Evolutionary conservation across 2,329 filamentous ascomycete species (phyloP).

Genomic region (Fusarium continuum): DNA sequence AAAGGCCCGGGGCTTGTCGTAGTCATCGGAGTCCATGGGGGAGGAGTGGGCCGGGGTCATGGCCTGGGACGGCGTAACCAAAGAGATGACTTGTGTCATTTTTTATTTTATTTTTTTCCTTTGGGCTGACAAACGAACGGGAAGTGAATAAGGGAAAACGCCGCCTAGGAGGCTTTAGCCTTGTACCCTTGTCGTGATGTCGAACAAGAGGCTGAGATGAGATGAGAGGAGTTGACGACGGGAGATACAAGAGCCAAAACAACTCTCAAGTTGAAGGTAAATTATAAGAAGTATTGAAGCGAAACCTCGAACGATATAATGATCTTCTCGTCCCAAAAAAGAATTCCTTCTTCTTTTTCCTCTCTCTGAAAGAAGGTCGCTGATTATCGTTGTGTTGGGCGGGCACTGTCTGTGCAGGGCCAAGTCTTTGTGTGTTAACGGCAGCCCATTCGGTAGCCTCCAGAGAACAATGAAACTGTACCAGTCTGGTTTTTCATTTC

Average conservation of each 20-base stretch:
- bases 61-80: conserved; percentile 40
- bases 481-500: conserved; percentile 15
- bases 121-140: conserved; percentile 30
- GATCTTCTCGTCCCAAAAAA: background rate
- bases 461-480: conserved; percentile 41
- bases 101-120: conserved; percentile 26
- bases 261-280: background rate
- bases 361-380: conserved; percentile 24
- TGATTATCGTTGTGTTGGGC: conserved; percentile 24
- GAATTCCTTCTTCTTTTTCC: background rate
- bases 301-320: background rate
- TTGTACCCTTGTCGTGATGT: conserved; percentile 18
- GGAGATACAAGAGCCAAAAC: no score
- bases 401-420: conserved; percentile 29
- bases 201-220: conserved; percentile 1
- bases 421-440: conserved; percentile 33
- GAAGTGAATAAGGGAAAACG: conserved; percentile 11
- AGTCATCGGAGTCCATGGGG: conserved; percentile 38
- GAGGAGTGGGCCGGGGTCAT: conserved; percentile 41
- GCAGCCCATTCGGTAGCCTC: conserved; percentile 33
- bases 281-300: conserved; percentile 14
- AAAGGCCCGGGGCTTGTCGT: conserved; percentile 34
- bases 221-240: background rate
- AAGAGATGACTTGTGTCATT: conserved; percentile 45
- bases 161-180: background rate